Evolutionary conservation across 140 eudicot genomes (phyloP), one percentile per base, ranked within the genome.

Genomic region (Erigeron philadelphicus): DNA sequence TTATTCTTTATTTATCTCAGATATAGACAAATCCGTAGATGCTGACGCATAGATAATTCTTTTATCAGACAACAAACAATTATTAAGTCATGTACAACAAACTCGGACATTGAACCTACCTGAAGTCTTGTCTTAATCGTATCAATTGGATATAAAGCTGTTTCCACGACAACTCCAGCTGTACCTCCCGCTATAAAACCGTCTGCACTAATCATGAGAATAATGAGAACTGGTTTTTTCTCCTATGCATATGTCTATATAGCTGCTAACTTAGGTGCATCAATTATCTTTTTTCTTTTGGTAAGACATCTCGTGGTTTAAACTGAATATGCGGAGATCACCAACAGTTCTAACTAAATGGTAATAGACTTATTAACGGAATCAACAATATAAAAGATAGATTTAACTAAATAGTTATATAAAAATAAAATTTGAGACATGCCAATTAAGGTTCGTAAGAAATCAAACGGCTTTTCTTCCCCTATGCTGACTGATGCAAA

Each of bases 121-220:
- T 93, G 99, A 58, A 93, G 78, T 55, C 99, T 85, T 67, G 99
- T 93, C 79, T 93, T 93, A 65, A 93, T 93, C 8, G 99, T 93
- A 75, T 93, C 99, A 65, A 93, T 93, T n/a, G 99, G 99, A 69
- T 93, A 93, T 61, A 93, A 85, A 78, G 94, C 88, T 63, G 99
- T 93, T 82, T 93, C 99, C 54, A 93, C 98, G 70, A 93, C 87
- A 46, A 93, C 99, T 67, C 99, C 99, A 73, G 99, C 95, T 48
- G 95, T 87, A 50, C 99, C 99, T 71, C 99, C 99, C 8, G 99
- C 95, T 78, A 93, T 85, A 50, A 87, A 74, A 76, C 99, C 99
- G 84, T 93, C 99, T 93, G 89, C 86, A 64, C 19, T 61, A 82
- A 31, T 47, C 62, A 61, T 54, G 25, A 61, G 7, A 43, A 70